Evolutionary conservation across 225 moss, liverwort and hornwort species (phyloP).

Genomic region (Bryoerythrophyllum caledonicum): DNA sequence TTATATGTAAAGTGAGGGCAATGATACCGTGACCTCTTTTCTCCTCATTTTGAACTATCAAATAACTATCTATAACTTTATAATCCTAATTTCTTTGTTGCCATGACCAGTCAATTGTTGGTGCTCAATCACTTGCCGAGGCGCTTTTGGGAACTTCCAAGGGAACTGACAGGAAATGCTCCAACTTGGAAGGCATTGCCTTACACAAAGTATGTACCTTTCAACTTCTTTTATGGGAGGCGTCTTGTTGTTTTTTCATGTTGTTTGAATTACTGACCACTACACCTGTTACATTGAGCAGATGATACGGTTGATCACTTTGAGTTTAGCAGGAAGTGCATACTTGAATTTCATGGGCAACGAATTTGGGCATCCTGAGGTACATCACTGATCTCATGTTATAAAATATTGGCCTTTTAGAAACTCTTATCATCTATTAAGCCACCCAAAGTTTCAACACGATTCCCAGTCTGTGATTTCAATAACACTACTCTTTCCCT

Average conservation of each 20-base stretch:
- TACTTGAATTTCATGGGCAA: constrained; percentile 95
- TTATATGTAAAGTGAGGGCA: no score
- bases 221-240: no score
- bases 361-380: constrained; percentile 98
- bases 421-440: neutral
- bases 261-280: constrained; percentile 1
- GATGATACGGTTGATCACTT: constrained; percentile 88
- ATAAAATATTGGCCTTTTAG: constrained; percentile 7
- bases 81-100: constrained; percentile 18
- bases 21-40: no score
- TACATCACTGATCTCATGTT: constrained; percentile 29
- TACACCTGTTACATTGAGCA: constrained; percentile 43
- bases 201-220: constrained; percentile 63
- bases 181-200: constrained; percentile 63
- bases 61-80: no score
- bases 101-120: constrained; percentile 67
- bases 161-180: constrained; percentile 26
- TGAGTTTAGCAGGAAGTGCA: constrained; percentile 86
- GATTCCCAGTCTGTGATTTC: no score
- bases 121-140: constrained; percentile 84
- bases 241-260: no score
- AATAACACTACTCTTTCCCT: no score
- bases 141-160: constrained; percentile 53
- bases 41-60: no score
- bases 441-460: no score